Base-by-base conservation (phyloP, 164 flowering plant genomes). In the Kalanchoe fedtschenkoi region DNA sequence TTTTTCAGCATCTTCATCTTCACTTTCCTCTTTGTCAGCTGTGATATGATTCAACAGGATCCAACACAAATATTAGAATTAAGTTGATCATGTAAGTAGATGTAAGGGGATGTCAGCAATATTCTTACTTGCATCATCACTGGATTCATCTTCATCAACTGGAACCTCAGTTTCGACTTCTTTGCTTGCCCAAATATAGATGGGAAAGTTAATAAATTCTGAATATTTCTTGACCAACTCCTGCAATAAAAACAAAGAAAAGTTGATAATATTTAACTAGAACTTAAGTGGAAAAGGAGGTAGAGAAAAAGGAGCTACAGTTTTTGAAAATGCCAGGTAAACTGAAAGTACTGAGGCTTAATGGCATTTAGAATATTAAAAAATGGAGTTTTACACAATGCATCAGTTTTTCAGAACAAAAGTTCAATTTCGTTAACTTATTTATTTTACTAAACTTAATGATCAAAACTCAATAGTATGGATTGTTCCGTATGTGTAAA, bases 131-230 rank as follows among this genome's bases (percentile, higher is more conserved):
- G 77, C 69, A 62, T 81, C 87, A 38, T 84, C 96, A 51, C 24
- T 26, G 56, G 32, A 26, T 38, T 92, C 98, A 62, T 90, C 97
- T 42, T 93, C 99, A 59, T 93, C 96, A 41, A 86, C 89, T 59
- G 99, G 96, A 69, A 82, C 95, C 72, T 93, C 99, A 42, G 81
- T 88, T 58, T 93, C 95, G 32, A 85, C 91, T 62, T 88, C 96
- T 76, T 88, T 93, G 83, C 74, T 93, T 59, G 87, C 83, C 97
- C 99, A 93, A 6, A 93, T 70, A 68, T 73, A 74, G 34, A 93
- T 93, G 51, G 99, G 99, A 75, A 93, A 93, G 78, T 90, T 93
- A 63, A 90, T 93, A 58, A 93, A 93, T 72, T 93, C 99, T 43
- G 99, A 93, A 62, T 93, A 93, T 70, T 72, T 90, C 73, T 87